Conservation (phyloP, 768 basidiomycete genomes). For the Hemileccinum rubropunctum region DNA sequence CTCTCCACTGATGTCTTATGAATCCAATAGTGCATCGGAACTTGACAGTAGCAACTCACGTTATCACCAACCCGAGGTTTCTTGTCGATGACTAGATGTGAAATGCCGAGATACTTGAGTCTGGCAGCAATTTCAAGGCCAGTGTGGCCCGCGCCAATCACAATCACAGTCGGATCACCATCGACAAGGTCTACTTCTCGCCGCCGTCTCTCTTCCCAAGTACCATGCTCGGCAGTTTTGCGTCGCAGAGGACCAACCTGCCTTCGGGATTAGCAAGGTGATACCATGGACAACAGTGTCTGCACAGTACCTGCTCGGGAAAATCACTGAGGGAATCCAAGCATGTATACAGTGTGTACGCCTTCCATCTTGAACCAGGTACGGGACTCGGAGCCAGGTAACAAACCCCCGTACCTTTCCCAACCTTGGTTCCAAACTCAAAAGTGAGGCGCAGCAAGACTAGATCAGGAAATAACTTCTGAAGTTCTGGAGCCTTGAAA, state of each 20-base stretch:
- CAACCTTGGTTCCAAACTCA: slow-evolving; percentile 49
- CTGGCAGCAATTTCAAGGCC: slow-evolving; percentile 66
- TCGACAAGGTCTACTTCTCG: slow-evolving; percentile 45
- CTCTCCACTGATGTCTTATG: slow-evolving; percentile 41
- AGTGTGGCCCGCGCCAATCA: slow-evolving; percentile 65
- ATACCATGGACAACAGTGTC: background rate
- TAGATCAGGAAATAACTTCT: slow-evolving; percentile 49
- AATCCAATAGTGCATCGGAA: background rate
- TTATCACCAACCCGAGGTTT: slow-evolving; percentile 51
- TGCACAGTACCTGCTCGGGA: slow-evolving; percentile 42
- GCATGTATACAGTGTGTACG: slow-evolving; percentile 56
- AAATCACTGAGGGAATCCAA: slow-evolving; percentile 56
- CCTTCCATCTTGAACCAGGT: slow-evolving; percentile 50
- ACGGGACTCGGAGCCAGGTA: slow-evolving; percentile 53
- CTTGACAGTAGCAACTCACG: slow-evolving; percentile 8
- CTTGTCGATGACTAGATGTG: slow-evolving; percentile 55
- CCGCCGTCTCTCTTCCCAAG: slow-evolving; percentile 50
- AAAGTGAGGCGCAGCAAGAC: slow-evolving; percentile 57
- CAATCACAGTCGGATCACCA: slow-evolving; percentile 53
- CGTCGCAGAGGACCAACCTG: slow-evolving; percentile 42
- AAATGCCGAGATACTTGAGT: slow-evolving; percentile 57
- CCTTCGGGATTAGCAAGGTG: background rate
- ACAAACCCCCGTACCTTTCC: slow-evolving; percentile 50
- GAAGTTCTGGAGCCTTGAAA: slow-evolving; percentile 32
- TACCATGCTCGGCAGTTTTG: slow-evolving; percentile 44